phyloP scores from a whole-genome alignment of 306 rosid species.

The Datisca glomerata region DNA sequence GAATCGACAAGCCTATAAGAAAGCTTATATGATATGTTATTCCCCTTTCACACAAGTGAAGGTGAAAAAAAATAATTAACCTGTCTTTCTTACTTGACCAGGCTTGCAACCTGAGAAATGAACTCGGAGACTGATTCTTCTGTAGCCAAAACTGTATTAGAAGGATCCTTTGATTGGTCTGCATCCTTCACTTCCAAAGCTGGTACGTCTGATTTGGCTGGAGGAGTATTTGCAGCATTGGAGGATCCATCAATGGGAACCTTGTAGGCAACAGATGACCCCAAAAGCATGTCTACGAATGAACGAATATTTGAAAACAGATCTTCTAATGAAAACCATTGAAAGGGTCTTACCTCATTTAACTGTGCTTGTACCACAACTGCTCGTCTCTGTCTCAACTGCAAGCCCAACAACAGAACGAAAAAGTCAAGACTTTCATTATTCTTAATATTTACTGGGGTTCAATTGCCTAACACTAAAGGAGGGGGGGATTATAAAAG shows the following conservation, averaged over 20 bases:
- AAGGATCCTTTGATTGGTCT: slow-evolving; percentile 15
- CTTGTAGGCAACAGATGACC: slow-evolving; percentile 39
- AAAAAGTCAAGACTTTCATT: neutral
- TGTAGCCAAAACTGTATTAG: slow-evolving; percentile 35
- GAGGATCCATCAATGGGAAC: slow-evolving; percentile 43
- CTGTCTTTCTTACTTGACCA: slow-evolving; percentile 44
- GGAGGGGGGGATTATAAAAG: no score
- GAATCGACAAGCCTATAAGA: slow-evolving; percentile 77
- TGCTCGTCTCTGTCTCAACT: slow-evolving; percentile 16
- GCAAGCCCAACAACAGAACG: slow-evolving; percentile 23
- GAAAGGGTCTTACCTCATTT: slow-evolving; percentile 33
- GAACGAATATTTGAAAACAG: slow-evolving; percentile 19
- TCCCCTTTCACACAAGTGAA: no score
- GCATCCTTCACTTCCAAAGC: slow-evolving; percentile 15
- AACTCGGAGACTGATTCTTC: slow-evolving; percentile 54
- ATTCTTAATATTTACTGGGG: neutral
- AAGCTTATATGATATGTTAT: slow-evolving; percentile 12
- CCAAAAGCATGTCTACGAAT: slow-evolving; percentile 24
- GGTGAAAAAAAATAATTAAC: slow-evolving; percentile 1
- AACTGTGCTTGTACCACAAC: slow-evolving; percentile 36
- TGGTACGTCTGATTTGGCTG: slow-evolving; percentile 27
- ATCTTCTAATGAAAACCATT: slow-evolving; percentile 13
- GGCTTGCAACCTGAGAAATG: slow-evolving; percentile 59
- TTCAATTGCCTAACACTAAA: neutral
- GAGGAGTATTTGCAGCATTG: slow-evolving; percentile 21